Evolutionary conservation across 345 rosid genomes (phyloP).

Genomic region (Erysimum cheiranthoides): DNA sequence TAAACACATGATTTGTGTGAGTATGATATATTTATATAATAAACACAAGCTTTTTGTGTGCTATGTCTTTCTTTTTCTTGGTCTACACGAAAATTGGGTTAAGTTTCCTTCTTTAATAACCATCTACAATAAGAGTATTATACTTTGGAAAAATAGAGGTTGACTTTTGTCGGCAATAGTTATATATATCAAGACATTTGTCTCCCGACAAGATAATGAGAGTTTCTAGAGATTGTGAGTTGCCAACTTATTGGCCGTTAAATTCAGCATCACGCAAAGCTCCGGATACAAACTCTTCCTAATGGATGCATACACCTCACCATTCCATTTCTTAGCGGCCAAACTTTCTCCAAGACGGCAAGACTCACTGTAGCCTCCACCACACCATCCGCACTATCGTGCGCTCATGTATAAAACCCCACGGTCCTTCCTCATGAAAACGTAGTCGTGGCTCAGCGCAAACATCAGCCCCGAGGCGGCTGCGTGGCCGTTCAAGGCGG

Average conservation of each 20-base stretch:
- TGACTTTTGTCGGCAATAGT: background rate
- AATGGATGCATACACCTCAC: slow-evolving; percentile 66
- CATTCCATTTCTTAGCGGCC: slow-evolving; percentile 64
- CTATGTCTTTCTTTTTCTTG: no score
- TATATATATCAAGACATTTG: background rate
- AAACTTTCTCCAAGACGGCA: slow-evolving; percentile 64
- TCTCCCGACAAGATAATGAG: slow-evolving; percentile 9
- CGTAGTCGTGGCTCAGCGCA: slow-evolving; percentile 76
- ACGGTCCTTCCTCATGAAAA: slow-evolving; percentile 67
- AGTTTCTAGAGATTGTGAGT: slow-evolving; percentile 45
- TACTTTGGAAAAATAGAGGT: background rate
- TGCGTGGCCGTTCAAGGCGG: slow-evolving; percentile 81
- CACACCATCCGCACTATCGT: slow-evolving; percentile 54
- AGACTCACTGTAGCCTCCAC: slow-evolving; percentile 53
- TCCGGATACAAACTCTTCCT: slow-evolving; percentile 79
- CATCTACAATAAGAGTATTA: no score
- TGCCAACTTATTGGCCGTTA: slow-evolving; percentile 43
- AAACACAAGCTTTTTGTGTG: no score
- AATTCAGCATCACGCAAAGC: slow-evolving; percentile 54
- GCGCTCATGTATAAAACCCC: slow-evolving; percentile 86
- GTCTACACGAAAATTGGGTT: no score
- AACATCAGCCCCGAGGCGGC: slow-evolving; percentile 79
- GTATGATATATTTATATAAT: no score
- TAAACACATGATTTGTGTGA: no score
- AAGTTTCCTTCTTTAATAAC: no score